Percentiles rank a stretch among this genome's conserved stretches.
These are phyloP conservation scores for Penicillium dipodomyicola DNA, from an alignment of 495 filamentous ascomycete species.

Conservation along the genomic window DNA sequence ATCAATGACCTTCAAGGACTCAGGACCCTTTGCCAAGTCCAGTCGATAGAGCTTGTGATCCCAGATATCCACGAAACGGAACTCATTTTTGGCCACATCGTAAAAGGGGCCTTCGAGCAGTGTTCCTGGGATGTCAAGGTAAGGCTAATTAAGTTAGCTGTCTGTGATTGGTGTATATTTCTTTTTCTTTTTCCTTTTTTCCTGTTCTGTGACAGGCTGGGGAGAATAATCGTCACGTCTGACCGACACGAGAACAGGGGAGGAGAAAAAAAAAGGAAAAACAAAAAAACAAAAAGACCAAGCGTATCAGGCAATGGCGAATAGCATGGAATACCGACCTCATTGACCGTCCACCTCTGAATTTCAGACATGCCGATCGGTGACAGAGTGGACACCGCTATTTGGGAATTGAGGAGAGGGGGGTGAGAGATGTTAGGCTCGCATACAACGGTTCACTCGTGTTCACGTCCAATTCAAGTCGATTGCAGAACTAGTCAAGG, in stretches of 20 bases:
- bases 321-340: slow-evolving; percentile 29
- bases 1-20: slow-evolving; percentile 62
- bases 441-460: slow-evolving; percentile 8
- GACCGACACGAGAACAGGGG: slow-evolving; percentile 22
- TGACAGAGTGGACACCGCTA: slow-evolving; percentile 19
- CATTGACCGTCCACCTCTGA: slow-evolving; percentile 44
- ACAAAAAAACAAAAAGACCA: slow-evolving; percentile 2
- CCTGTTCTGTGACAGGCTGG: slow-evolving; percentile 2
- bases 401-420: slow-evolving; percentile 13
- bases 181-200: background rate
- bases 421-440: slow-evolving; percentile 3
- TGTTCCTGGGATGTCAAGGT: slow-evolving; percentile 66
- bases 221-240: slow-evolving; percentile 5
- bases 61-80: slow-evolving; percentile 90
- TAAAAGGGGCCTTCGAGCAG: slow-evolving; percentile 85
- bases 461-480: slow-evolving; percentile 17
- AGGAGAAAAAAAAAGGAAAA: background rate
- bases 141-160: slow-evolving; percentile 54
- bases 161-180: slow-evolving; percentile 18
- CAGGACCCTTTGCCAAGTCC: slow-evolving; percentile 61
- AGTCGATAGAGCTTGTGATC: slow-evolving; percentile 72
- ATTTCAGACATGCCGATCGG: slow-evolving; percentile 37
- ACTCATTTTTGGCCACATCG: slow-evolving; percentile 62
- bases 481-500: slow-evolving; percentile 9
- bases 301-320: slow-evolving; percentile 11